A percentile compares a stretch with the other conserved stretches of the same genome.
phyloP scores from a whole-genome alignment of 2,329 filamentous ascomycete genomes.

The Diplocarpon mali region DNA sequence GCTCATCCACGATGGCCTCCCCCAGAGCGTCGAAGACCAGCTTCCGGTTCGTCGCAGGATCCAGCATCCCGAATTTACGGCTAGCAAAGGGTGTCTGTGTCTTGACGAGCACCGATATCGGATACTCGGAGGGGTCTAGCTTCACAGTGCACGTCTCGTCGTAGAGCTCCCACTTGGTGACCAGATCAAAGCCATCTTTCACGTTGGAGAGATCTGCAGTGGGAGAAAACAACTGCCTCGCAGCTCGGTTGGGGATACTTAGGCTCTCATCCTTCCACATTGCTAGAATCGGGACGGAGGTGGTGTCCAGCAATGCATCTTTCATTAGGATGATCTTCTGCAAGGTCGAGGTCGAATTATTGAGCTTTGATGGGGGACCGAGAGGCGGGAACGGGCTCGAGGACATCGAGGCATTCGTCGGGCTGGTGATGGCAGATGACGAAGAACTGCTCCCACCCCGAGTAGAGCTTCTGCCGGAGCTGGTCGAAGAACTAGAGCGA shows the following conservation, averaged over 20 bases:
- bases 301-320: constrained; percentile 65
- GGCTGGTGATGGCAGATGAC: constrained; percentile 36
- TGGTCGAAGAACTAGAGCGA: constrained; percentile 21
- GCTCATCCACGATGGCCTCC: constrained; percentile 54
- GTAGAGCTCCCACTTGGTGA: constrained; percentile 50
- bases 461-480: constrained; percentile 19
- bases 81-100: constrained; percentile 49
- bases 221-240: constrained; percentile 38
- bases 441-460: constrained; percentile 17
- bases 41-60: constrained; percentile 39
- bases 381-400: constrained; percentile 53
- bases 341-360: constrained; percentile 50
- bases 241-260: constrained; percentile 54
- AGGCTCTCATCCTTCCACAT: constrained; percentile 76
- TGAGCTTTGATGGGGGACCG: constrained; percentile 48
- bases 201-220: constrained; percentile 30
- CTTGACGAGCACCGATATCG: constrained; percentile 52
- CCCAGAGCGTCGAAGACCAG: constrained; percentile 55
- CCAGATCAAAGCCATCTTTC: constrained; percentile 42
- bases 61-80: constrained; percentile 52
- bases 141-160: constrained; percentile 52
- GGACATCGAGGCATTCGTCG: constrained; percentile 41
- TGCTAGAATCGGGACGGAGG: constrained; percentile 61
- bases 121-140: constrained; percentile 49
- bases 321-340: constrained; percentile 68